Evolutionary conservation across 2,329 filamentous ascomycete species (phyloP).

Genomic region (Colletotrichum tamarilloi): DNA sequence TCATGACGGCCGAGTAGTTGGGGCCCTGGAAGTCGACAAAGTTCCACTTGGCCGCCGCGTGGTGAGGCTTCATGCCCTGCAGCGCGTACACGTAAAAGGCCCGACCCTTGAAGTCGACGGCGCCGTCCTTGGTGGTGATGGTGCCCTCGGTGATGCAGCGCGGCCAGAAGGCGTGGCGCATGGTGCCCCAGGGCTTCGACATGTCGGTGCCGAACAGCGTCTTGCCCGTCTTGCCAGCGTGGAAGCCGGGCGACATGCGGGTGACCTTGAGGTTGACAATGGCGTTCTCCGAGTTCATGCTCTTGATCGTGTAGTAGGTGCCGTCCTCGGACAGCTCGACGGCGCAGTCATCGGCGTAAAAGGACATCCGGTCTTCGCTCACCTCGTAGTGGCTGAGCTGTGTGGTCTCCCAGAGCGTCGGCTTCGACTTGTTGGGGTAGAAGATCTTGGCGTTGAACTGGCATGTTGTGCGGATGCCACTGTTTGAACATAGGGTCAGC

Average conservation of each 20-base stretch:
- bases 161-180: slow-evolving; percentile 96
- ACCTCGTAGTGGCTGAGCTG: slow-evolving; percentile 84
- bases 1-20: slow-evolving; percentile 87
- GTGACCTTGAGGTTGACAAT: slow-evolving; percentile 90
- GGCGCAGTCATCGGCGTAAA: slow-evolving; percentile 88
- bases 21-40: slow-evolving; percentile 93
- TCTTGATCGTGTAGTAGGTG: slow-evolving; percentile 88
- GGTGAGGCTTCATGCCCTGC: slow-evolving; percentile 99
- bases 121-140: slow-evolving; percentile 84
- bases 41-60: slow-evolving; percentile 92
- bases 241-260: slow-evolving; percentile 81
- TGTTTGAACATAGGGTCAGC: slow-evolving; percentile 51
- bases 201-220: slow-evolving; percentile 89
- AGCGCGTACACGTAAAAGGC: slow-evolving; percentile 86
- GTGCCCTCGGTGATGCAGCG: slow-evolving; percentile 84
- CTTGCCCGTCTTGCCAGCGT: slow-evolving; percentile 85
- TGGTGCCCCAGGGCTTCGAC: slow-evolving; percentile 86
- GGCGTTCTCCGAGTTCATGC: slow-evolving; percentile 81
- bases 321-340: slow-evolving; percentile 89
- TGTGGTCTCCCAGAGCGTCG: slow-evolving; percentile 86
- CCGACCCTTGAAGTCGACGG: slow-evolving; percentile 83
- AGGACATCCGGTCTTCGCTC: slow-evolving; percentile 83
- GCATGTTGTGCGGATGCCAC: slow-evolving; percentile 87
- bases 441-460: slow-evolving; percentile 98
- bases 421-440: slow-evolving; percentile 77